A percentile compares a stretch with the other conserved stretches of the same genome.
phyloP scores from a whole-genome alignment of 139 green algal genomes.

The Coelastrella sp. region DNA sequence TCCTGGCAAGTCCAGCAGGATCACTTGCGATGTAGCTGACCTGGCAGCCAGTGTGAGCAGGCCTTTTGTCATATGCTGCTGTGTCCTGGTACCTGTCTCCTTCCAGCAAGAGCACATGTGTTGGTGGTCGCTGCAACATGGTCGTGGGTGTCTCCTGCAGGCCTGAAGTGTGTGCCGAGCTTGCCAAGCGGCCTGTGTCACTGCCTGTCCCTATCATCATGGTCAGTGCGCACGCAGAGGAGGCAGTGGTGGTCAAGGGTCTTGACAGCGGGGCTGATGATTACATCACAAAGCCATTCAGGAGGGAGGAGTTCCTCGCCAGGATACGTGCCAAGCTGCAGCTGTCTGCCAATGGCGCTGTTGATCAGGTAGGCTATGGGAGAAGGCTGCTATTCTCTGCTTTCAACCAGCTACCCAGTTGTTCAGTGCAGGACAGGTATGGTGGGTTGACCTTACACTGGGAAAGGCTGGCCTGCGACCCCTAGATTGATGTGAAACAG shows the following conservation, averaged over 20 bases:
- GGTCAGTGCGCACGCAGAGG: constrained; percentile 60
- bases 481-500: no score
- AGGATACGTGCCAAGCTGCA: constrained; percentile 60
- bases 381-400: not conserved
- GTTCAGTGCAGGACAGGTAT: no score
- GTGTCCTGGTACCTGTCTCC: no score
- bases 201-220: constrained; percentile 63
- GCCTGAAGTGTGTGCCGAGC: constrained; percentile 56
- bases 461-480: no score
- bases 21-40: no score
- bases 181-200: constrained; percentile 45
- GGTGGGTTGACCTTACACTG: no score
- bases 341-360: not conserved
- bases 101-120: no score
- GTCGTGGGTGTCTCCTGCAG: constrained; percentile 1
- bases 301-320: constrained; percentile 62
- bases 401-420: not conserved
- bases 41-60: no score
- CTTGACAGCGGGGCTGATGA: constrained; percentile 64
- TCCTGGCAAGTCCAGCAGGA: no score
- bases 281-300: constrained; percentile 72
- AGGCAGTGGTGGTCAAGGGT: constrained; percentile 58
- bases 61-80: no score
- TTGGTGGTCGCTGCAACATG: no score
- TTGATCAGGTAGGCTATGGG: not conserved